Conservation (phyloP, 495 filamentous ascomycete genomes). For the Mytilinidion resinicola region DNA sequence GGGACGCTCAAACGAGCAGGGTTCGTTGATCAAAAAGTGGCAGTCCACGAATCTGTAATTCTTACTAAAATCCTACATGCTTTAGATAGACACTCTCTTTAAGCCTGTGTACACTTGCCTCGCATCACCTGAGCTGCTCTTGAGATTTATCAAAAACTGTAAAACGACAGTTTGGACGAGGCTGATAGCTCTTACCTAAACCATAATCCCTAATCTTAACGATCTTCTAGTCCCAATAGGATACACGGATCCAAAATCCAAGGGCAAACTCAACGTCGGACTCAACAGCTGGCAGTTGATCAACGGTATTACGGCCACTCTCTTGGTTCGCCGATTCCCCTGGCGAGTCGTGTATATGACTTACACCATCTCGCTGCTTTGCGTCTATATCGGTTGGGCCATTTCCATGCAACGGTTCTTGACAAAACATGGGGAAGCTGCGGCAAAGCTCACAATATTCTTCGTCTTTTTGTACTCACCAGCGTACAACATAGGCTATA, state of each 20-base stretch:
- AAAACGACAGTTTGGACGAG: too few relatives aligned
- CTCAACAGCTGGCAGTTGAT: conserved; percentile 50
- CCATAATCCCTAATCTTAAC: too few relatives aligned
- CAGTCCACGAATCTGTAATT: too few relatives aligned
- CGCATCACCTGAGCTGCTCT: too few relatives aligned
- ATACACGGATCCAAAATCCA: not conserved
- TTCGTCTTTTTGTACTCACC: conserved; percentile 39
- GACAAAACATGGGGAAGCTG: conserved; percentile 21
- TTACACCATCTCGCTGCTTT: conserved; percentile 46
- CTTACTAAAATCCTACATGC: too few relatives aligned
- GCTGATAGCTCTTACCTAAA: too few relatives aligned
- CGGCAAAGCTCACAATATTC: conserved; percentile 50
- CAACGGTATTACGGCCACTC: conserved; percentile 46
- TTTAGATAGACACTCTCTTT: too few relatives aligned
- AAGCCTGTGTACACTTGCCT: too few relatives aligned
- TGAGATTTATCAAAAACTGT: too few relatives aligned
- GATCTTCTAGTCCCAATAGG: not conserved
- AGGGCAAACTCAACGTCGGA: not conserved
- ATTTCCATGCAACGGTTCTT: conserved; percentile 26
- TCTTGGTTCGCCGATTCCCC: conserved; percentile 48
- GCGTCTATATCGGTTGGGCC: conserved; percentile 55
- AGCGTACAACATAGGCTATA: not conserved
- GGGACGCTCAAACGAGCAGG: too few relatives aligned
- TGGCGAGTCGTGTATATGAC: conserved; percentile 55
- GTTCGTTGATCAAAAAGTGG: too few relatives aligned